phyloP scores from a whole-genome alignment of 1,139 yeast species.

The Yamadazyma epiphylla region DNA sequence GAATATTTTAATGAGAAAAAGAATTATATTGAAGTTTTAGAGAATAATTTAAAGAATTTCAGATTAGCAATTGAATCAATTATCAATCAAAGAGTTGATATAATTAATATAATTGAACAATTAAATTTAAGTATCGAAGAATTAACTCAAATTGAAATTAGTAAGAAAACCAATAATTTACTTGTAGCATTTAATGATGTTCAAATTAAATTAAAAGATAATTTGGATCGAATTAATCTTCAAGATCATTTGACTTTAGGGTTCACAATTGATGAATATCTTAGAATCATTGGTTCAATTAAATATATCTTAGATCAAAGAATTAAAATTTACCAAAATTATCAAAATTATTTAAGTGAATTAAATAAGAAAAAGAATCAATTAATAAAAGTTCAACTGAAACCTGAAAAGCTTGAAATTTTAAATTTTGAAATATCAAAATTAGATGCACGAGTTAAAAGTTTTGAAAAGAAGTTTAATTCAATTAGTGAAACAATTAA shows the following conservation, averaged over 20 bases:
- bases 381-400: conserved; percentile 56
- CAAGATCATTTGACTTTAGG: conserved; percentile 89
- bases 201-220: conserved; percentile 67
- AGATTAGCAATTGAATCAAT: conserved; percentile 72
- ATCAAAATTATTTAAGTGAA: conserved; percentile 44
- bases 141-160: conserved; percentile 72
- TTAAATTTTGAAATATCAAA: conserved; percentile 56
- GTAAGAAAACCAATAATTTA: conserved; percentile 60
- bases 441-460: conserved; percentile 55
- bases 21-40: conserved; percentile 67
- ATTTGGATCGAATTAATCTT: conserved; percentile 73
- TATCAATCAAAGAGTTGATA: conserved; percentile 71
- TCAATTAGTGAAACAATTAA: conserved; percentile 62
- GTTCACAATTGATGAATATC: conserved; percentile 82
- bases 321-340: conserved; percentile 60
- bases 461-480: conserved; percentile 56
- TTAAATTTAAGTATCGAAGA: conserved; percentile 62
- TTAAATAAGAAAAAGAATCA: conserved; percentile 44
- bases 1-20: conserved; percentile 70
- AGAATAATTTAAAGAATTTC: conserved; percentile 66
- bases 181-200: conserved; percentile 59
- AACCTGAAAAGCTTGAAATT: conserved; percentile 55
- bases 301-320: conserved; percentile 75
- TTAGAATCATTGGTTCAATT: conserved; percentile 73
- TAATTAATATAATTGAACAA: conserved; percentile 45